Evolutionary conservation across 805 yeast species (phyloP).

Genomic region (Cyberlindnera amylophila): DNA sequence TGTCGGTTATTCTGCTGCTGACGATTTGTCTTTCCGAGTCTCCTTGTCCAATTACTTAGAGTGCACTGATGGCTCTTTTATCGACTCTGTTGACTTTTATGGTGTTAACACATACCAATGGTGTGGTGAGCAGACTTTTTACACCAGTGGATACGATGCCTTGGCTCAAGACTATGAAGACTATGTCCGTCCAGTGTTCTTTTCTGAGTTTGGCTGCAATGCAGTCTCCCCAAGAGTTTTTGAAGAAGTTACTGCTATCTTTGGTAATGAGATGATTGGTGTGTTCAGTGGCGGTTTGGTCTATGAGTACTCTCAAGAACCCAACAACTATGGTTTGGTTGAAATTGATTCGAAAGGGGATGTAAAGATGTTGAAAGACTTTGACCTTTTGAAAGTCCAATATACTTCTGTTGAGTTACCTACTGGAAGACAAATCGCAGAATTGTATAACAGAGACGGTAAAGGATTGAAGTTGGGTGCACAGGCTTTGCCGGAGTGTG

Average conservation of each 20-base stretch:
- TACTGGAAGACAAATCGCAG: conserved; percentile 26
- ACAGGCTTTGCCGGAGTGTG: conserved; percentile 34
- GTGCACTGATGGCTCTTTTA: conserved; percentile 47
- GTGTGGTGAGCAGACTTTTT: conserved; percentile 90
- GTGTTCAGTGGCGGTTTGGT: conserved; percentile 89
- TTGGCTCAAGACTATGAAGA: conserved; percentile 67
- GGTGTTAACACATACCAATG: conserved; percentile 95
- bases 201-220: conserved; percentile 93
- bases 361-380: conserved; percentile 58
- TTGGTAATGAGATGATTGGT: conserved; percentile 65
- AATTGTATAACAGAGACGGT: conserved; percentile 22
- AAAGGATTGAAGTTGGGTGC: conserved; percentile 24
- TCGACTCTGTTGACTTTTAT: conserved; percentile 74
- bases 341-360: conserved; percentile 42
- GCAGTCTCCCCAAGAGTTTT: conserved; percentile 73
- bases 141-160: conserved; percentile 70
- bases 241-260: conserved; percentile 70
- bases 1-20: conserved; percentile 96
- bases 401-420: conserved; percentile 35
- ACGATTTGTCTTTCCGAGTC: conserved; percentile 73
- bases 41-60: conserved; percentile 78
- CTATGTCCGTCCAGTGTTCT: conserved; percentile 73
- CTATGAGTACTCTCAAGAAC: conserved; percentile 83
- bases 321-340: conserved; percentile 80
- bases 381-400: conserved; percentile 44